Evolutionary conservation across 1,139 yeast species (phyloP).

Genomic region (Magnusiomyces fungicola): DNA sequence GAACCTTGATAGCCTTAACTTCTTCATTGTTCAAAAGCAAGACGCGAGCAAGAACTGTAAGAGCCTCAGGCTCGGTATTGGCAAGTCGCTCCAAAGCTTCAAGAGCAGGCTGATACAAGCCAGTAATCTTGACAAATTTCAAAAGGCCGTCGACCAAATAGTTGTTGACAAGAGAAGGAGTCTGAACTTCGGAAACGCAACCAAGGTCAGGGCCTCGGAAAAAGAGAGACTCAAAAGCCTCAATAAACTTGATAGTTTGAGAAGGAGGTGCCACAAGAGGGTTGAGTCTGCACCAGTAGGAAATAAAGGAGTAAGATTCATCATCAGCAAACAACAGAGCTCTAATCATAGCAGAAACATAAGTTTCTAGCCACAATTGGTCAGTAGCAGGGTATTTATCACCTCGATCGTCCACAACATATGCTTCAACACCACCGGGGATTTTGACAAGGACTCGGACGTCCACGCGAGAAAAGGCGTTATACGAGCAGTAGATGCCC

Average conservation of each 20-base stretch:
- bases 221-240: constrained; percentile 54
- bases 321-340: constrained; percentile 63
- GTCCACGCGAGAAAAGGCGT: constrained; percentile 62
- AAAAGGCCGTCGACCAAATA: constrained; percentile 70
- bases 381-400: constrained; percentile 37
- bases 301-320: constrained; percentile 54
- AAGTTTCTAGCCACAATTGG: constrained; percentile 69
- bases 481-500: constrained; percentile 60
- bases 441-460: constrained; percentile 60
- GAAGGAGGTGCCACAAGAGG: constrained; percentile 43
- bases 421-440: constrained; percentile 79
- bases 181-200: constrained; percentile 57
- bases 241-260: constrained; percentile 48
- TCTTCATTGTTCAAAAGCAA: constrained; percentile 63
- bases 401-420: constrained; percentile 49
- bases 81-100: constrained; percentile 43
- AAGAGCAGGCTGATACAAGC: constrained; percentile 52
- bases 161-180: constrained; percentile 62
- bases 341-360: constrained; percentile 66
- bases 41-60: constrained; percentile 54
- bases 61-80: constrained; percentile 42
- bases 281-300: constrained; percentile 55
- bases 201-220: constrained; percentile 59
- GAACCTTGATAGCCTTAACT: constrained; percentile 61
- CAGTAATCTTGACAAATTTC: constrained; percentile 57